Evolutionary conservation across 768 basidiomycete species (phyloP).

Genomic region (Mycena rosella): DNA sequence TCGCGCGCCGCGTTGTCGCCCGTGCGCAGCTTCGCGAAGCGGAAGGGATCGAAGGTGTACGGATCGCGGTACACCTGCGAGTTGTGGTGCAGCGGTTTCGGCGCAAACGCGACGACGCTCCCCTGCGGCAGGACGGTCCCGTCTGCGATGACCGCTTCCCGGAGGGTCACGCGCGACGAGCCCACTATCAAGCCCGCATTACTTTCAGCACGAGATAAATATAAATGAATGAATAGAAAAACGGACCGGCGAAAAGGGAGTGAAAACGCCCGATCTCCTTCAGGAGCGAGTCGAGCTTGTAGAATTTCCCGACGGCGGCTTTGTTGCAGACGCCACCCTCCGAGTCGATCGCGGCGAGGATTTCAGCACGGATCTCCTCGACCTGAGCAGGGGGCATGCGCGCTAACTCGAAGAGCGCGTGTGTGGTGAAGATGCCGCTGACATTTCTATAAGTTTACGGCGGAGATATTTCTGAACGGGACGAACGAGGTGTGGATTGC

Average conservation of each 20-base stretch:
- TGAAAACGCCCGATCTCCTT: slow-evolving; percentile 37
- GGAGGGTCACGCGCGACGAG: slow-evolving; percentile 27
- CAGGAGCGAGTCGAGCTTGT: slow-evolving; percentile 36
- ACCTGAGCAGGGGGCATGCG: slow-evolving; percentile 29
- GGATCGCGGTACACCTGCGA: slow-evolving; percentile 30
- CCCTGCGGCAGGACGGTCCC: slow-evolving; percentile 33
- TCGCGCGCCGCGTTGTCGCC: slow-evolving; percentile 13
- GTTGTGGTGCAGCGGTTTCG: slow-evolving; percentile 31
- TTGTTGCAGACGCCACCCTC: slow-evolving; percentile 36
- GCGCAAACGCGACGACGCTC: slow-evolving; percentile 31
- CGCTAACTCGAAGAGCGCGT: slow-evolving; percentile 37
- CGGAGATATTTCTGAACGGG: not conserved
- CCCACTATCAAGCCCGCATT: slow-evolving; percentile 21
- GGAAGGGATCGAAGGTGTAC: slow-evolving; percentile 34
- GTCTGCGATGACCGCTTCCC: slow-evolving; percentile 29
- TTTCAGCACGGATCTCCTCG: slow-evolving; percentile 31
- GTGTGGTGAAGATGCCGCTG: slow-evolving; percentile 36
- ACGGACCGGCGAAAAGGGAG: slow-evolving; percentile 29
- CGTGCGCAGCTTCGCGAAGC: slow-evolving; percentile 36
- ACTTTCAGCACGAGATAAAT: not conserved
- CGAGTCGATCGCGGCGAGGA: slow-evolving; percentile 26
- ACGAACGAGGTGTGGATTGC: slow-evolving; percentile 37
- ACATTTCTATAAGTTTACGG: not conserved
- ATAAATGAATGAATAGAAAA: too few species aligned
- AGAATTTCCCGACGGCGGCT: slow-evolving; percentile 32